phyloP scores from a whole-genome alignment of 2,329 filamentous ascomycete species.

The Xylariaceae sp. region DNA sequence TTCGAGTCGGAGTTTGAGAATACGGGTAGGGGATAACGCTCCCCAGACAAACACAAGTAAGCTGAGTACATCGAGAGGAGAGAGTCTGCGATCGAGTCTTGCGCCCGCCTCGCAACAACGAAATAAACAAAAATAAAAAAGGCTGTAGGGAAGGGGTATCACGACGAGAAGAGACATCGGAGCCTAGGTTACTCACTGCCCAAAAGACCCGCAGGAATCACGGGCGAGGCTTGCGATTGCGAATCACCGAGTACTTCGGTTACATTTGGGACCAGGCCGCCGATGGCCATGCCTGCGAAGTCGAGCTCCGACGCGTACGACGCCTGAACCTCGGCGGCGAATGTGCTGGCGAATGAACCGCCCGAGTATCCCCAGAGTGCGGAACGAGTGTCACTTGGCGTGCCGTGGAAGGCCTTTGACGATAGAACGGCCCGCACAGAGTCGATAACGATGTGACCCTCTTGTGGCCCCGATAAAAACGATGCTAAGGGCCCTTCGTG shows the following conservation, averaged over 20 bases:
- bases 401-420: conserved; percentile 1
- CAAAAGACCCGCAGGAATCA: not conserved
- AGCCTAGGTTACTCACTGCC: conserved; percentile 5
- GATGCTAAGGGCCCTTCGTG: conserved; percentile 49
- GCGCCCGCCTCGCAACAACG: no score
- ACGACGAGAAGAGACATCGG: no score
- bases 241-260: conserved; percentile 1
- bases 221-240: no score
- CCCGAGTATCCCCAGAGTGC: conserved; percentile 63
- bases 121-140: no score
- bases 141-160: no score
- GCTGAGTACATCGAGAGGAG: no score
- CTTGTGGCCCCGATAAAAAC: conserved; percentile 22
- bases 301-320: conserved; percentile 58
- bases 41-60: no score
- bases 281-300: conserved; percentile 7
- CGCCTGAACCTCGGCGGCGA: conserved; percentile 57
- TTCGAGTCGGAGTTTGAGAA: no score
- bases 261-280: conserved; percentile 12
- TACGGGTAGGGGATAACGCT: no score
- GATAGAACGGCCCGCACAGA: conserved; percentile 24
- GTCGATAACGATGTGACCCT: conserved; percentile 29
- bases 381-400: conserved; percentile 35
- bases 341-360: conserved; percentile 57
- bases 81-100: no score